Percentiles rank a stretch among this genome's conserved stretches.
These are phyloP conservation scores for Pholiota adiposa DNA, from an alignment of 1,284 basidiomycete species.

Conservation along the genomic window DNA sequence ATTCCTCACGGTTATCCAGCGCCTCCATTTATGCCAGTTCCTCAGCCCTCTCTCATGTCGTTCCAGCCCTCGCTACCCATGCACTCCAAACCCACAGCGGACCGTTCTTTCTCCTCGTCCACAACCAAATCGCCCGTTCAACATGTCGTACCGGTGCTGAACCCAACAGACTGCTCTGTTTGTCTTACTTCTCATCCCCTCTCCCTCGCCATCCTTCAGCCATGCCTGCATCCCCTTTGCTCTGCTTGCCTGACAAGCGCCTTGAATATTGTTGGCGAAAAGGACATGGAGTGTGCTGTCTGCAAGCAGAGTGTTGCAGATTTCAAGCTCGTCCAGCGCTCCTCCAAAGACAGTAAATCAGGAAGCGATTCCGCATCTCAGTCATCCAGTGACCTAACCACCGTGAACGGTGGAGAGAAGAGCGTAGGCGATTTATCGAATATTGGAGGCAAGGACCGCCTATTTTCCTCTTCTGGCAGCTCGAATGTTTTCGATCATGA, in stretches of 20 bases:
- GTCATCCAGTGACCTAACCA: not conserved
- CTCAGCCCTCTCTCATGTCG: slow-evolving; percentile 28
- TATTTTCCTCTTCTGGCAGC: slow-evolving; percentile 11
- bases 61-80: slow-evolving; percentile 25
- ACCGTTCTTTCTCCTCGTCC: slow-evolving; percentile 10
- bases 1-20: slow-evolving; percentile 25
- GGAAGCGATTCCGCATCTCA: not conserved
- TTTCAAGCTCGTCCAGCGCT: slow-evolving; percentile 55
- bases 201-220: slow-evolving; percentile 68
- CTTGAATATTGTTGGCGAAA: slow-evolving; percentile 83
- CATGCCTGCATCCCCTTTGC: slow-evolving; percentile 76
- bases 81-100: slow-evolving; percentile 11
- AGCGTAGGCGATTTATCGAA: not conserved
- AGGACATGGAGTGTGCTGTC: slow-evolving; percentile 80
- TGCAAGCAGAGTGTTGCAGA: slow-evolving; percentile 70
- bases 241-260: slow-evolving; percentile 80
- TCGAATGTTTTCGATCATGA: slow-evolving; percentile 16
- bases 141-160: not conserved
- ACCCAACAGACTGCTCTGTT: slow-evolving; percentile 39
- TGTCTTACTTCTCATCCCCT: slow-evolving; percentile 44
- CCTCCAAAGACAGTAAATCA: slow-evolving; percentile 16
- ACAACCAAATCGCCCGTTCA: not conserved
- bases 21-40: slow-evolving; percentile 29
- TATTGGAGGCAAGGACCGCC: slow-evolving; percentile 19
- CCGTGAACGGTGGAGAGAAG: not conserved